These are phyloP conservation scores for Plasmodium falciparum DNA, from an alignment of 169 alveolate species.

Conservation along the genomic window DNA sequence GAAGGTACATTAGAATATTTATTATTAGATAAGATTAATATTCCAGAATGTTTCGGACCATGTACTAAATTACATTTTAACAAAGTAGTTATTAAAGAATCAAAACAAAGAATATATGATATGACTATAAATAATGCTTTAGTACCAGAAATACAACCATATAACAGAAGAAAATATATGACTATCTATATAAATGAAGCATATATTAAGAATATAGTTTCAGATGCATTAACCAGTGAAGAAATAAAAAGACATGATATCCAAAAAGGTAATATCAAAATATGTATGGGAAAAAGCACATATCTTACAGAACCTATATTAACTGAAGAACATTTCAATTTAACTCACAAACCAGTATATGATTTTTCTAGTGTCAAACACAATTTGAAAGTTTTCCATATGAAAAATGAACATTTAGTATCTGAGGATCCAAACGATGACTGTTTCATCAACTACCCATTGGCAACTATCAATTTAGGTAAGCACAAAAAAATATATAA, in stretches of 20 bases:
- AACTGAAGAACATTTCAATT: constrained; percentile 29
- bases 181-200: constrained; percentile 7
- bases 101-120: background rate
- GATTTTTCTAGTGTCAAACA: background rate
- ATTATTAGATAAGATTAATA: constrained; percentile 22
- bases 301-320: constrained; percentile 13
- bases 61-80: constrained; percentile 29
- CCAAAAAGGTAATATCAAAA: background rate
- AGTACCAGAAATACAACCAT: constrained; percentile 6
- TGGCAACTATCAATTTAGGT: constrained; percentile 19
- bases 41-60: constrained; percentile 64
- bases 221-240: constrained; percentile 21
- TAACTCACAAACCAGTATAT: constrained; percentile 24
- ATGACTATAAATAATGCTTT: constrained; percentile 12
- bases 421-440: constrained; percentile 9
- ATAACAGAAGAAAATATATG: constrained; percentile 17
- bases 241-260: constrained; percentile 13
- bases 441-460: constrained; percentile 37
- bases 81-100: constrained; percentile 7
- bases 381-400: constrained; percentile 34
- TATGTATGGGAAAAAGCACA: constrained; percentile 43
- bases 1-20: constrained; percentile 38
- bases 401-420: constrained; percentile 14
- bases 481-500: background rate
- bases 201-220: constrained; percentile 12